Evolutionary conservation across 768 basidiomycete species (phyloP), one percentile per base, ranked within the genome.

Genomic region (Austroboletus festivus): DNA sequence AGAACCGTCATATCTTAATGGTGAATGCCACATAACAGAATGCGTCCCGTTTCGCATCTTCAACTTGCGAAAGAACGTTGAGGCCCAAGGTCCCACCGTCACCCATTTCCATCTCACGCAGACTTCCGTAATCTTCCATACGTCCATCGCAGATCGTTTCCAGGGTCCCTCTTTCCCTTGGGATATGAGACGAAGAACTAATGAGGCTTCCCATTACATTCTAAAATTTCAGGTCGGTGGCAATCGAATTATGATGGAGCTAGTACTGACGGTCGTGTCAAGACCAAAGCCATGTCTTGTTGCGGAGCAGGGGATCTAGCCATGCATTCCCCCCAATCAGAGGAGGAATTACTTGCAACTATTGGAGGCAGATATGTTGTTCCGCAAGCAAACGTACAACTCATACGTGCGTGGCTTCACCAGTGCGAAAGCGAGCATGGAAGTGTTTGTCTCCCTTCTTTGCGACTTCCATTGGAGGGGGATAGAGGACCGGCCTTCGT

Each of bases 41-140:
- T 20, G 12, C 16, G 26, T 26, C 7, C 4, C 42, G 34, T 51
- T 30, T 42, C 45, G 56, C 44, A 40, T 5, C 3, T 58, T 58
- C 41, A 20, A 10, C 28, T 43, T 51, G n/a, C 57, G 52, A 2
- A 12, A 0, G 4, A 18, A 34, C 12, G 28, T 53, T 38, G 1
- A 43, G 40, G 28, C 41, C 28, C 5, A 8, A 5, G 52, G 58
- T 40, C 28, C 48, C 56, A 58, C 34, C 47, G 47, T 43, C 56
- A 58, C 47, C 15, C 56, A 58, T 38, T 50, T 50, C 46, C 56
- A 58, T 50, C 15, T 58, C 28, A 58, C 56, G 3, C 31, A 54
- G 20, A 3, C 24, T 18, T 18, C 33, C 7, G 34, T 57, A 7
- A 38, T 52, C 8, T 51, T 46, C 10, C 41, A 56, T 18, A 21